These are phyloP conservation scores for Taiwanofungus camphoratus DNA, from an alignment of 1,284 basidiomycete genomes.

Conservation along the genomic window DNA sequence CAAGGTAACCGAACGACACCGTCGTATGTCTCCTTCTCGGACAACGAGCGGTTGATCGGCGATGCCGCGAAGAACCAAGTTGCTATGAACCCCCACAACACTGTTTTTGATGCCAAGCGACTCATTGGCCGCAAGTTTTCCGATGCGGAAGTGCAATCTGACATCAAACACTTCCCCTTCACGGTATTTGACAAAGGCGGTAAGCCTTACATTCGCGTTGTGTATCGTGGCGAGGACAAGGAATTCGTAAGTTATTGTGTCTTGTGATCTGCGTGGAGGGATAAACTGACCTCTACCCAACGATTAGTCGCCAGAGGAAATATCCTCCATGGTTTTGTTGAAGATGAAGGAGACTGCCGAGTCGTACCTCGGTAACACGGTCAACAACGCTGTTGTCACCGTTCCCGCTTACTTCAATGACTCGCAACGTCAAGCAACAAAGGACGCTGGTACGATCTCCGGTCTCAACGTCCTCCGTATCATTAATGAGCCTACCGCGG, in stretches of 20 bases:
- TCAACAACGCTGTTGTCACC: slow-evolving; percentile 89
- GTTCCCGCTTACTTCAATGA: slow-evolving; percentile 99
- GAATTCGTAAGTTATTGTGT: slow-evolving; percentile 66
- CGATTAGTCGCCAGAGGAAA: slow-evolving; percentile 83
- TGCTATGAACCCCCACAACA: slow-evolving; percentile 95
- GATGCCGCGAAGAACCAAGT: slow-evolving; percentile 99
- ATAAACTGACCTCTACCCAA: slow-evolving; percentile 11
- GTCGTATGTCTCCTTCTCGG: slow-evolving; percentile 98
- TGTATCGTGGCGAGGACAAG: slow-evolving; percentile 90
- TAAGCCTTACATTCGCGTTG: slow-evolving; percentile 87
- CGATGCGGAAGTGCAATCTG: slow-evolving; percentile 88
- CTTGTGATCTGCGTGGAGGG: background rate
- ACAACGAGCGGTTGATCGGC: slow-evolving; percentile 97
- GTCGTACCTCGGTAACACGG: slow-evolving; percentile 84
- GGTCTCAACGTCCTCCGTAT: slow-evolving; percentile 93
- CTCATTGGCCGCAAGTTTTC: slow-evolving; percentile 83
- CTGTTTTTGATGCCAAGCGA: slow-evolving; percentile 96
- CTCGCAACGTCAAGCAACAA: slow-evolving; percentile 93
- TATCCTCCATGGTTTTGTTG: slow-evolving; percentile 94
- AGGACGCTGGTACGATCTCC: slow-evolving; percentile 88
- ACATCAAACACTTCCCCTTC: slow-evolving; percentile 97
- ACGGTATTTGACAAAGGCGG: slow-evolving; percentile 75
- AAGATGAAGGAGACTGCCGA: slow-evolving; percentile 99
- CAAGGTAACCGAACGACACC: slow-evolving; percentile 99
- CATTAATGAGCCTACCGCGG: slow-evolving; percentile 95